These are phyloP conservation scores for Pulicaria dysenterica DNA, from an alignment of 129 eudicot genomes.

Conservation along the genomic window DNA sequence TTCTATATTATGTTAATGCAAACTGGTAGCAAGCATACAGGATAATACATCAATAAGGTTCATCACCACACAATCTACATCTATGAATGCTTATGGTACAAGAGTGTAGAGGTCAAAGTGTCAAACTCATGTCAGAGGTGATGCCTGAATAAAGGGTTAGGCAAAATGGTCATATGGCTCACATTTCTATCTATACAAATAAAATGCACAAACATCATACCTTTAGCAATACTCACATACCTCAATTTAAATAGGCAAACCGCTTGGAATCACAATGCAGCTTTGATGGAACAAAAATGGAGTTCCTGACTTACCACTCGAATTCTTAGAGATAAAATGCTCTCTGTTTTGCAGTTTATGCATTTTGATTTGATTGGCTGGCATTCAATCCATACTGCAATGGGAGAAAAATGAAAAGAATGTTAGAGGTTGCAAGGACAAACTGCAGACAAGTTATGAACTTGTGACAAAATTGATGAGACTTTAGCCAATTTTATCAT, in stretches of 20 bases:
- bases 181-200: constrained; percentile 27
- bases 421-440: constrained; percentile 6
- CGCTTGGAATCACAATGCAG: constrained; percentile 2
- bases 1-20: constrained; percentile 19
- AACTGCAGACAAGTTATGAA: not conserved
- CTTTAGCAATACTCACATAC: constrained; percentile 3
- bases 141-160: constrained; percentile 19
- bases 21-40: constrained; percentile 7
- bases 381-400: constrained; percentile 74
- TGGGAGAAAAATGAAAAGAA: constrained; percentile 8
- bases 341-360: constrained; percentile 28
- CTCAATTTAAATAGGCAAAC: constrained; percentile 24
- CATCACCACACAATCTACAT: constrained; percentile 28
- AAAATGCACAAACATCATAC: constrained; percentile 24
- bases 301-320: not conserved
- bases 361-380: constrained; percentile 34
- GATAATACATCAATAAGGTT: constrained; percentile 11
- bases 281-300: not conserved
- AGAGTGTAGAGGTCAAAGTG: constrained; percentile 19
- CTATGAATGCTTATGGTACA: constrained; percentile 37
- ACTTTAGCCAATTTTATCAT: too few species aligned
- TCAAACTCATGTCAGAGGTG: constrained; percentile 23
- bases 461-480: not conserved
- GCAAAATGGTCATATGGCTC: constrained; percentile 23
- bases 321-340: not conserved